Percentiles rank a stretch among this genome's conserved stretches.
phyloP scores from a whole-genome alignment of 225 moss, liverwort and hornwort genomes.

The Pseudisothecium myosuroides region DNA sequence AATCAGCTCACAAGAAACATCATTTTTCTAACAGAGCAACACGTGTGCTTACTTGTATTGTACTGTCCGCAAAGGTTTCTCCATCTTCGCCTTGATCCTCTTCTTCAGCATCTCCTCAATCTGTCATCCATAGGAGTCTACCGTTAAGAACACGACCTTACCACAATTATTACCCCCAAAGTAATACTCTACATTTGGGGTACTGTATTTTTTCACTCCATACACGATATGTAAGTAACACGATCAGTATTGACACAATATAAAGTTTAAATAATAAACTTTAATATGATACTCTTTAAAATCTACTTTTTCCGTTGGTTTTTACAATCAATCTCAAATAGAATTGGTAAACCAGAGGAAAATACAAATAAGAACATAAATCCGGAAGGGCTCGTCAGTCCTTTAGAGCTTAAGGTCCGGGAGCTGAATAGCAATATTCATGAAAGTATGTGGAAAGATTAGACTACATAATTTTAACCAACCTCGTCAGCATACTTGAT shows the following conservation, averaged over 20 bases:
- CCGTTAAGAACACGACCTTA: neutral
- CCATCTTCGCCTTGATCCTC: slow-evolving; percentile 50
- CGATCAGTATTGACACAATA: neutral
- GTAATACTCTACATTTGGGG: neutral
- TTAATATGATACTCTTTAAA: no score
- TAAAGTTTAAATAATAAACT: neutral
- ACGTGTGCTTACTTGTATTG: slow-evolving; percentile 45
- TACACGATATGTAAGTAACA: neutral
- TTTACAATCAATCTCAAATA: neutral
- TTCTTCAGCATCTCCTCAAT: slow-evolving; percentile 85
- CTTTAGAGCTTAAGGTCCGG: neutral
- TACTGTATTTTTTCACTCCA: neutral
- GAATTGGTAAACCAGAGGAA: neutral
- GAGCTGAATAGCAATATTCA: neutral
- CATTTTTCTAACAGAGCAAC: neutral
- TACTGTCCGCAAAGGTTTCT: slow-evolving; percentile 59
- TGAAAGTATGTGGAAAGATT: neutral
- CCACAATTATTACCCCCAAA: neutral
- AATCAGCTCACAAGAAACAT: neutral
- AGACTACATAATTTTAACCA: neutral
- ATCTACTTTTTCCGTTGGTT: neutral
- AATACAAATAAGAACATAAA: neutral
- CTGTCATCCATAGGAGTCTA: slow-evolving; percentile 17
- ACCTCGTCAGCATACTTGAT: slow-evolving; percentile 97
- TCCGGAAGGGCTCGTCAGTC: neutral